Percentiles rank a stretch among this genome's conserved stretches.
phyloP scores from a whole-genome alignment of 2,329 filamentous ascomycete genomes.

The Colletotrichum tofieldiae region DNA sequence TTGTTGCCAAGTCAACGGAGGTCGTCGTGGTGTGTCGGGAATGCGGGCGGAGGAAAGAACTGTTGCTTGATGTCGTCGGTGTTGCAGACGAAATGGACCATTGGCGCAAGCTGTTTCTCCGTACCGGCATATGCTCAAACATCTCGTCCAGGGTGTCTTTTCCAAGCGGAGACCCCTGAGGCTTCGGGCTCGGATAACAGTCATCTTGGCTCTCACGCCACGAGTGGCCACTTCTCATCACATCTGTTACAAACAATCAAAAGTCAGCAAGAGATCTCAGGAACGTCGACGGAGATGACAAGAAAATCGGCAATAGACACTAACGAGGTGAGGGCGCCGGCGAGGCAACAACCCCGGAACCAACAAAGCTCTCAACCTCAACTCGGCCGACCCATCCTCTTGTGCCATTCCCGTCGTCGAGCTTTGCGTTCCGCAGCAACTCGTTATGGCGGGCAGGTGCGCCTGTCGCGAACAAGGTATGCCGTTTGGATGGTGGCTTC shows the following conservation, averaged over 20 bases:
- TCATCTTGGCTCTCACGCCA: slow-evolving; percentile 36
- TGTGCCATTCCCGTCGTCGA: slow-evolving; percentile 3
- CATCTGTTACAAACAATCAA: slow-evolving; percentile 9
- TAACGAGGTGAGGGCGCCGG: slow-evolving; percentile 48
- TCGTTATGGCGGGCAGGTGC: slow-evolving; percentile 16
- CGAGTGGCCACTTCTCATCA: slow-evolving; percentile 40
- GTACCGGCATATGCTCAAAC: slow-evolving; percentile 54
- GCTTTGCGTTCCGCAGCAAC: slow-evolving; percentile 25
- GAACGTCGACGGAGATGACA: background rate
- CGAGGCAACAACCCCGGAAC: slow-evolving; percentile 35
- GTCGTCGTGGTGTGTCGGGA: slow-evolving; percentile 63
- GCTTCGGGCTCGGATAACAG: slow-evolving; percentile 46
- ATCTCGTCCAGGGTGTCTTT: slow-evolving; percentile 52
- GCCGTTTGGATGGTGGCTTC: slow-evolving; percentile 35
- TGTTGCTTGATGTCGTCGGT: slow-evolving; percentile 56
- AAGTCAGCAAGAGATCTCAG: background rate
- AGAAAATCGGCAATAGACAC: slow-evolving; percentile 42
- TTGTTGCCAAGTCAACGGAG: slow-evolving; percentile 57
- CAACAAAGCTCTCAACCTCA: slow-evolving; percentile 41
- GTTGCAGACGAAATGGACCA: slow-evolving; percentile 62
- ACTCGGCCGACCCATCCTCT: slow-evolving; percentile 40
- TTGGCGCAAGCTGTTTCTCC: slow-evolving; percentile 56
- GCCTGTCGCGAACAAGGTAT: slow-evolving; percentile 27
- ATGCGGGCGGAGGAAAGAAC: slow-evolving; percentile 58
- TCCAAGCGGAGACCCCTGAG: slow-evolving; percentile 46